Evolutionary conservation across 2,329 filamentous ascomycete genomes (phyloP).

Genomic region (Botrytis pseudocinerea): DNA sequence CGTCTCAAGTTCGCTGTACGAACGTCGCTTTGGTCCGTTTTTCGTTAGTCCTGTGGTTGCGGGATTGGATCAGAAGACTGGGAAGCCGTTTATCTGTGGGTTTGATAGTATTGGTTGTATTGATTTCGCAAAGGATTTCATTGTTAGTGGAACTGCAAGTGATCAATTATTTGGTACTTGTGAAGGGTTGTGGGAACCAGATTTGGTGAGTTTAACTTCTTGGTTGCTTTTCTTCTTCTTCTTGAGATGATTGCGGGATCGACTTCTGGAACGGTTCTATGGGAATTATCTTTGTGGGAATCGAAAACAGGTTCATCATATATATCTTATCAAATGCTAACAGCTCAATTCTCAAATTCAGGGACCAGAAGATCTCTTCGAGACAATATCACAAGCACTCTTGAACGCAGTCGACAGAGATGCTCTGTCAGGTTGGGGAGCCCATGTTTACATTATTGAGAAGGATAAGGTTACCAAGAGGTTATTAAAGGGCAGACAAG

Average conservation of each 20-base stretch:
- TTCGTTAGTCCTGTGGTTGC: constrained; percentile 95
- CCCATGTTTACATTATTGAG: constrained; percentile 98
- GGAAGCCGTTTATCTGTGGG: constrained; percentile 95
- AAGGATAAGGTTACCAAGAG: constrained; percentile 99
- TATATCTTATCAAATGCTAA: background rate
- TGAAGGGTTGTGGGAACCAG: constrained; percentile 95
- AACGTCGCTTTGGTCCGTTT: constrained; percentile 93
- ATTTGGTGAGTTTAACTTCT: constrained; percentile 66
- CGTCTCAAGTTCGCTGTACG: constrained; percentile 87
- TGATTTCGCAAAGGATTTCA: constrained; percentile 99
- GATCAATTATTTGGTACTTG: constrained; percentile 99
- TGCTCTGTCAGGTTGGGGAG: constrained; percentile 95
- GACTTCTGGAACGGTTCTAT: background rate
- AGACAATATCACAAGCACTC: constrained; percentile 94
- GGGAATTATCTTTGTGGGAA: background rate
- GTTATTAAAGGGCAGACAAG: constrained; percentile 95
- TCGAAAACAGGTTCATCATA: background rate
- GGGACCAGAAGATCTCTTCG: constrained; percentile 93
- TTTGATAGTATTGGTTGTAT: constrained; percentile 99
- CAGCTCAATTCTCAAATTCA: constrained; percentile 42
- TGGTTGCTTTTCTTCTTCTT: background rate
- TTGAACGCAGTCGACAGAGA: constrained; percentile 96
- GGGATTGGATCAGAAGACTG: constrained; percentile 90
- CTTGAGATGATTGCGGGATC: background rate
- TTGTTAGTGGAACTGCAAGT: constrained; percentile 92